phyloP scores from a whole-genome alignment of 208 protist species.

The Lotmaria passim region DNA sequence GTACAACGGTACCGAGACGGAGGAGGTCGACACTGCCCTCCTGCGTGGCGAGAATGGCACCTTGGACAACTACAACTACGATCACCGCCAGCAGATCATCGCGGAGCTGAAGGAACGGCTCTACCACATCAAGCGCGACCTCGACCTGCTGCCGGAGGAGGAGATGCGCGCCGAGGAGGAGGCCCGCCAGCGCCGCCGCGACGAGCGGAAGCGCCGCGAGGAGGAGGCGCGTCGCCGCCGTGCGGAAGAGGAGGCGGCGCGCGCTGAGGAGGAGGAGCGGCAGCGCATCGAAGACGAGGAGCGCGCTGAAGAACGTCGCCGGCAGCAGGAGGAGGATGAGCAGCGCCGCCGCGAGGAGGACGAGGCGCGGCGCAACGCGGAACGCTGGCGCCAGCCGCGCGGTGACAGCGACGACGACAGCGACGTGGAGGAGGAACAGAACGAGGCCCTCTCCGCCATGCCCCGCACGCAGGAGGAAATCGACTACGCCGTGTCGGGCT shows the following conservation, averaged over 20 bases:
- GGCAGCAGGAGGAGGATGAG: slow-evolving; percentile 30
- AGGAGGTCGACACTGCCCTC: slow-evolving; percentile 48
- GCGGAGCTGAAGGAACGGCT: slow-evolving; percentile 68
- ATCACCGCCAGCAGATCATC: slow-evolving; percentile 62
- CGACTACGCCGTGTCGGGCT: slow-evolving; percentile 31
- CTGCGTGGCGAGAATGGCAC: slow-evolving; percentile 35
- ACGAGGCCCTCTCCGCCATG: slow-evolving; percentile 31
- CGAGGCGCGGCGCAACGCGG: slow-evolving; percentile 18
- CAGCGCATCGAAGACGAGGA: slow-evolving; percentile 39
- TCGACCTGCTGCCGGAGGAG: slow-evolving; percentile 77
- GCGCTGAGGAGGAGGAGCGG: slow-evolving; percentile 33
- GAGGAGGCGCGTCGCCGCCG: slow-evolving; percentile 31
- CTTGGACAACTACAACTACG: slow-evolving; percentile 65
- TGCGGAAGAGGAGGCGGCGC: slow-evolving; percentile 19
- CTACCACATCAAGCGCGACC: slow-evolving; percentile 76
- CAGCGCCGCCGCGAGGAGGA: slow-evolving; percentile 13
- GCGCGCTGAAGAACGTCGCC: slow-evolving; percentile 17
- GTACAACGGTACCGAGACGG: slow-evolving; percentile 76
- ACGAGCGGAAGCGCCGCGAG: slow-evolving; percentile 30
- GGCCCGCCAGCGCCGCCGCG: slow-evolving; percentile 35
- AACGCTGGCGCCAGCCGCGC: slow-evolving; percentile 21
- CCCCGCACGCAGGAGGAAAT: slow-evolving; percentile 46
- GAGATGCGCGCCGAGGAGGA: slow-evolving; percentile 55
- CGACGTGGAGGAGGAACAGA: slow-evolving; percentile 36
- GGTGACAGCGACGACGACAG: slow-evolving; percentile 53